Evolutionary conservation across 306 rosid genomes (phyloP).

Genomic region (Hylodesmum podocarpum): DNA sequence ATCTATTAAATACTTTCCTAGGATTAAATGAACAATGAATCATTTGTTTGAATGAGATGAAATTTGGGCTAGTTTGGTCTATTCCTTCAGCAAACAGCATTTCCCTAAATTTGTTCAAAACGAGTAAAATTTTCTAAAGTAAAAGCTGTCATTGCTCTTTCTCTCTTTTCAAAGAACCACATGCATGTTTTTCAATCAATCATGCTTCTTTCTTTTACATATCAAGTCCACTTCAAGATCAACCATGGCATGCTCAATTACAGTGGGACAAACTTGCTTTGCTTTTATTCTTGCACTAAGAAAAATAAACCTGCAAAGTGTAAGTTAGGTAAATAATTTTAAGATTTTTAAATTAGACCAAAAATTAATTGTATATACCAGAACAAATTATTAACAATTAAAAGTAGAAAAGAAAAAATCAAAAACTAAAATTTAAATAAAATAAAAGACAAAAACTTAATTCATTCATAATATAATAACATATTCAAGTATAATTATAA

Average conservation of each 20-base stretch:
- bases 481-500: too few relatives aligned
- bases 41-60: too few relatives aligned
- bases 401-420: too few relatives aligned
- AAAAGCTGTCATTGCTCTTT: constrained; percentile 63
- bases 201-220: constrained; percentile 25
- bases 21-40: too few relatives aligned
- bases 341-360: neutral
- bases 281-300: neutral
- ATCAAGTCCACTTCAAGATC: constrained; percentile 11
- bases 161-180: constrained; percentile 34
- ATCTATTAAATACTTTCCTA: too few relatives aligned
- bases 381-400: too few relatives aligned
- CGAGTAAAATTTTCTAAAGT: constrained; percentile 58
- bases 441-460: too few relatives aligned
- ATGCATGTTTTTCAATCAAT: constrained; percentile 31
- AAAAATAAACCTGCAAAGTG: neutral
- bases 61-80: constrained; percentile 41
- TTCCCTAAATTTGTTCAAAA: constrained; percentile 55
- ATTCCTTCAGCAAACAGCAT: constrained; percentile 50
- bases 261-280: constrained; percentile 13
- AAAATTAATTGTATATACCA: too few relatives aligned
- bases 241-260: constrained; percentile 22
- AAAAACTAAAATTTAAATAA: too few relatives aligned
- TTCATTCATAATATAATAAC: too few relatives aligned
- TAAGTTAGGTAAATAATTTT: neutral